Evolutionary conservation across 2,329 filamentous ascomycete genomes (phyloP).

Genomic region (Cladosporium sp.): DNA sequence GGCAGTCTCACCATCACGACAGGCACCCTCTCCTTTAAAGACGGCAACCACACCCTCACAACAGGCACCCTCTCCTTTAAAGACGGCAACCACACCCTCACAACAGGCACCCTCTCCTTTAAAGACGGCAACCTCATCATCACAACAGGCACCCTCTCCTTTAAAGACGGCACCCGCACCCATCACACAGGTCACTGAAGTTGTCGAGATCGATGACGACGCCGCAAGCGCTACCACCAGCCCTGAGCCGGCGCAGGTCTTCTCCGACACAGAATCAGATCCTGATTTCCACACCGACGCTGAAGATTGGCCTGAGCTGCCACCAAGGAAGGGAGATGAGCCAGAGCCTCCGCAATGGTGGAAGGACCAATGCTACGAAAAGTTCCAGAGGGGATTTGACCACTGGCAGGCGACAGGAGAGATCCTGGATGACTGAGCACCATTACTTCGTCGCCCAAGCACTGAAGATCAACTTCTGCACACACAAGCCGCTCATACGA

Average conservation of each 20-base stretch:
- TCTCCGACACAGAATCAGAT: background rate
- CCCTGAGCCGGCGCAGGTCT: slow-evolving; percentile 2
- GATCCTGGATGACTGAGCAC: background rate
- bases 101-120: background rate
- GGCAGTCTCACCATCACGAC: background rate
- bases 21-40: background rate
- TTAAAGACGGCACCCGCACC: background rate
- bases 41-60: background rate
- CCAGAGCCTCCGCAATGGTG: slow-evolving; percentile 2
- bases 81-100: background rate
- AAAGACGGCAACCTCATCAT: background rate
- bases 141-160: background rate
- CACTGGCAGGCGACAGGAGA: slow-evolving; percentile 4
- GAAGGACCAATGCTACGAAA: background rate
- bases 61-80: background rate
- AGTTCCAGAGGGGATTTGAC: background rate
- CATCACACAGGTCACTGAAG: background rate
- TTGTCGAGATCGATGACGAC: background rate
- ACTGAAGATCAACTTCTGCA: too few species aligned
- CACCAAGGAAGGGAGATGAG: background rate
- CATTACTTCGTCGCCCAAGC: too few species aligned
- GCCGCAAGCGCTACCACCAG: background rate
- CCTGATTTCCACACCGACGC: background rate
- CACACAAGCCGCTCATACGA: too few species aligned
- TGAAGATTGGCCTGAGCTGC: slow-evolving; percentile 7